Evolutionary conservation across 208 protist species (phyloP).

Genomic region (Trypanosoma platydactyli): DNA sequence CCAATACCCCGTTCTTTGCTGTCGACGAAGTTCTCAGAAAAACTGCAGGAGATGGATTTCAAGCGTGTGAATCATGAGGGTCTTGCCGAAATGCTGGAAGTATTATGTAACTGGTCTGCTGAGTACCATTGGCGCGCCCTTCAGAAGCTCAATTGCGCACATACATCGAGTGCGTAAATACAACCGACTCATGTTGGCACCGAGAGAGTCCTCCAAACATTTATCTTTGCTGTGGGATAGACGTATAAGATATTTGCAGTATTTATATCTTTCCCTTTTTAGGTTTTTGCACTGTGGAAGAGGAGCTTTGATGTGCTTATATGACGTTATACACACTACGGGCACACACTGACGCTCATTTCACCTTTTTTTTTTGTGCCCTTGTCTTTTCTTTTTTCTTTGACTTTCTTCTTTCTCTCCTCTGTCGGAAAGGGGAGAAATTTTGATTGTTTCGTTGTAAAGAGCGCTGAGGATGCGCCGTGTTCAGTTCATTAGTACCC

Average conservation of each 20-base stretch:
- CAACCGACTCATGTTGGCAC: too few relatives aligned
- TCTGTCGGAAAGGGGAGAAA: neutral
- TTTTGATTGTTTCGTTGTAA: neutral
- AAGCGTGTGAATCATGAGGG: slow-evolving; percentile 24
- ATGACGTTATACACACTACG: too few relatives aligned
- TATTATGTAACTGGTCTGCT: slow-evolving; percentile 40
- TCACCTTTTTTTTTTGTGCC: neutral
- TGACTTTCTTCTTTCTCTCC: neutral
- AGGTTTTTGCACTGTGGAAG: too few relatives aligned
- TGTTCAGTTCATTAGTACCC: neutral
- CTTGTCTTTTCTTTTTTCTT: neutral
- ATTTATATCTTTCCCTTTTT: too few relatives aligned
- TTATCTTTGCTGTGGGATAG: too few relatives aligned
- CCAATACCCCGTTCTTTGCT: slow-evolving; percentile 40
- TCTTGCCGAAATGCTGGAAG: slow-evolving; percentile 26
- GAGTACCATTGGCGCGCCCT: slow-evolving; percentile 33
- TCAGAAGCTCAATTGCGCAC: neutral
- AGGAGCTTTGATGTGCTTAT: too few relatives aligned
- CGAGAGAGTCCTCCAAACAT: too few relatives aligned
- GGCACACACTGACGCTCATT: neutral
- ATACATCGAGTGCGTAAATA: too few relatives aligned
- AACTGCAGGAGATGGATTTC: slow-evolving; percentile 51
- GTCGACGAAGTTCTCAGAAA: slow-evolving; percentile 50
- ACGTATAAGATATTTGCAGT: too few relatives aligned
- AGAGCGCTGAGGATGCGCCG: neutral